Conservation (phyloP, 2,329 filamentous ascomycete species). For the Hymenoscyphus infarciens region DNA sequence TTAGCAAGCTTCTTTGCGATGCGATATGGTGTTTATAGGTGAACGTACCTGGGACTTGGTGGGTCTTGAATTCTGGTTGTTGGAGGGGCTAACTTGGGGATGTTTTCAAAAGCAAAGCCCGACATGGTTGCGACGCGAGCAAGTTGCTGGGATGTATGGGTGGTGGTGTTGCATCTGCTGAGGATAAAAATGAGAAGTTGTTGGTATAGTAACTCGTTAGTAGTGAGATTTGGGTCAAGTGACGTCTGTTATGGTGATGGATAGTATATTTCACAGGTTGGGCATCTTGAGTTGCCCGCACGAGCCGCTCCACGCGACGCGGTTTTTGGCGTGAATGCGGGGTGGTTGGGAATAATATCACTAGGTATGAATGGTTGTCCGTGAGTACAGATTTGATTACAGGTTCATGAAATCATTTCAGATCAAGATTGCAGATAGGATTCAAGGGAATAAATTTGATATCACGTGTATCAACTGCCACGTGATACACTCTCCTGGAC, state of each 20-base stretch:
- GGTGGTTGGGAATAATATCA: background rate
- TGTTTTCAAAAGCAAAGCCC: conserved; percentile 16
- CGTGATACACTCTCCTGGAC: background rate
- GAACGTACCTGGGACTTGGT: conserved; percentile 38
- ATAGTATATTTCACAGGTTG: background rate
- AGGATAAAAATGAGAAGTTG: background rate
- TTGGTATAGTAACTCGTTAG: background rate
- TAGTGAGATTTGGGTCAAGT: background rate
- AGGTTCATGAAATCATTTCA: background rate
- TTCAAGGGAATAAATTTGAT: background rate
- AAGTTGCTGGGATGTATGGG: conserved; percentile 24
- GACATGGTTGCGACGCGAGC: background rate
- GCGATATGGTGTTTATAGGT: no score
- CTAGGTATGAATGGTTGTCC: background rate
- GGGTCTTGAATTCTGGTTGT: conserved; percentile 41
- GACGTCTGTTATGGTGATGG: background rate
- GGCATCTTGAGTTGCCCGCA: background rate
- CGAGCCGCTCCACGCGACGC: background rate
- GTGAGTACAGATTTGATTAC: background rate
- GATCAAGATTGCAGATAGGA: no score
- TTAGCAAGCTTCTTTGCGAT: background rate
- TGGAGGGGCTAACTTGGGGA: conserved; percentile 26
- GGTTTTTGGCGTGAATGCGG: background rate
- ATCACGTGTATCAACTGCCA: background rate
- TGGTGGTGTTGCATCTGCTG: background rate